Conservation (phyloP, 2,329 filamentous ascomycete genomes). For the Aaosphaeria pasadenensis region DNA sequence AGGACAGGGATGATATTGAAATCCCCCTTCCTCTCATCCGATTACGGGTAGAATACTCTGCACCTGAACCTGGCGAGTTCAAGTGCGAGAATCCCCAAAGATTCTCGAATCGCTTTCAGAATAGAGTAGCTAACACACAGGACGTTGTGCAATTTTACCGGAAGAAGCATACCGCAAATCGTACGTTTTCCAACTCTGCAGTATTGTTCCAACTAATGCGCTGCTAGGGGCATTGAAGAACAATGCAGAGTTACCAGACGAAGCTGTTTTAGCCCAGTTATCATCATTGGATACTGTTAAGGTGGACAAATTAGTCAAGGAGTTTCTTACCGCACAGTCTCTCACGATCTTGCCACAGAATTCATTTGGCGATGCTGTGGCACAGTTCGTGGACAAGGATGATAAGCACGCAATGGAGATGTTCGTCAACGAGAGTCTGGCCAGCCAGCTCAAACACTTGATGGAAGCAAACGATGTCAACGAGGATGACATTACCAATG, state of each 20-base stretch:
- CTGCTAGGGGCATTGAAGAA: slow-evolving; percentile 44
- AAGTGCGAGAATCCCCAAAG: slow-evolving; percentile 94
- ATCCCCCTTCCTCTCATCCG: slow-evolving; percentile 80
- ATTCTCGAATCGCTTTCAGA: slow-evolving; percentile 88
- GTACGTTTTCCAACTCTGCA: slow-evolving; percentile 9
- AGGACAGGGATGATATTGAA: slow-evolving; percentile 56
- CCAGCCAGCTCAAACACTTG: slow-evolving; percentile 43
- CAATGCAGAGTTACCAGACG: slow-evolving; percentile 60
- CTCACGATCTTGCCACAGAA: slow-evolving; percentile 91
- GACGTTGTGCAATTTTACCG: slow-evolving; percentile 92
- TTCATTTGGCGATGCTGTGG: slow-evolving; percentile 87
- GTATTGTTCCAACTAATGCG: slow-evolving; percentile 14
- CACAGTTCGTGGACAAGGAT: slow-evolving; percentile 90
- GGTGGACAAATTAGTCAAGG: slow-evolving; percentile 82
- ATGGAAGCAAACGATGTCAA: slow-evolving; percentile 59
- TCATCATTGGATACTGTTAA: slow-evolving; percentile 70
- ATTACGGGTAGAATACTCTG: slow-evolving; percentile 85
- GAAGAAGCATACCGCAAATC: slow-evolving; percentile 65
- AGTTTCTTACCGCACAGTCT: slow-evolving; percentile 82
- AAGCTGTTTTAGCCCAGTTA: slow-evolving; percentile 59
- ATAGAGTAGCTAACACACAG: slow-evolving; percentile 88
- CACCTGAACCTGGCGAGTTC: slow-evolving; percentile 79
- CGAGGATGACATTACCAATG: slow-evolving; percentile 66
- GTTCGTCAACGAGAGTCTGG: slow-evolving; percentile 45
- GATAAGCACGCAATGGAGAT: slow-evolving; percentile 81